phyloP scores from a whole-genome alignment of 768 basidiomycete genomes.

The Amyloporia xantha region DNA sequence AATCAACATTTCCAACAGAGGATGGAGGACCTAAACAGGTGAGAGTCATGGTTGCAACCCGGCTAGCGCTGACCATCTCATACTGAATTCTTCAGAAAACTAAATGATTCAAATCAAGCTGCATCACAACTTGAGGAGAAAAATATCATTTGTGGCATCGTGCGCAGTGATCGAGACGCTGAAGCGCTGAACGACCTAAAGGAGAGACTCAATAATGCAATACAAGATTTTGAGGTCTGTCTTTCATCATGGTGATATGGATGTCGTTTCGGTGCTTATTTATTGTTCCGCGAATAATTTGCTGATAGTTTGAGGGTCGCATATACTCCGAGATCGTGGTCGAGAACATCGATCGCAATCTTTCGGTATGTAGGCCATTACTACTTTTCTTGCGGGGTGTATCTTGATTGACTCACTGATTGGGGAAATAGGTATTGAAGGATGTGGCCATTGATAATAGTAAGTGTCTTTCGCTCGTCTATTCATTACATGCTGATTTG shows the following conservation, averaged over 20 bases:
- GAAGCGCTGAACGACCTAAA: not conserved
- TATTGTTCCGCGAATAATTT: too few relatives aligned
- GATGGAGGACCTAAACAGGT: too few relatives aligned
- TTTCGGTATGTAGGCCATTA: too few relatives aligned
- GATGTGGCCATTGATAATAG: not conserved
- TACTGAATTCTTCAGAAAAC: not conserved
- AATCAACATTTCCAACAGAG: too few relatives aligned
- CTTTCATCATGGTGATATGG: too few relatives aligned
- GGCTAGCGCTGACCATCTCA: too few relatives aligned
- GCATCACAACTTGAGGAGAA: not conserved
- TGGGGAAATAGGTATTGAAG: too few relatives aligned
- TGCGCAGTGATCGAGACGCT: not conserved
- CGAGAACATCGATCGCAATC: too few relatives aligned
- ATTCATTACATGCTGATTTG: not conserved
- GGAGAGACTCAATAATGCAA: not conserved
- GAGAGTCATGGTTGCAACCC: too few relatives aligned
- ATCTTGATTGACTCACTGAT: not conserved
- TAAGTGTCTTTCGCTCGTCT: not conserved
- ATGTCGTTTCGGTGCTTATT: not conserved
- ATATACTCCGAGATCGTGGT: too few relatives aligned
- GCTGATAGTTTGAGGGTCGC: too few relatives aligned
- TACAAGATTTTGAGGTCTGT: not conserved
- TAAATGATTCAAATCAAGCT: not conserved
- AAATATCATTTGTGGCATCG: not conserved
- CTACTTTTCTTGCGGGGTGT: too few relatives aligned